Evolutionary conservation across 306 rosid species (phyloP).

Genomic region (Sophora flavescens): DNA sequence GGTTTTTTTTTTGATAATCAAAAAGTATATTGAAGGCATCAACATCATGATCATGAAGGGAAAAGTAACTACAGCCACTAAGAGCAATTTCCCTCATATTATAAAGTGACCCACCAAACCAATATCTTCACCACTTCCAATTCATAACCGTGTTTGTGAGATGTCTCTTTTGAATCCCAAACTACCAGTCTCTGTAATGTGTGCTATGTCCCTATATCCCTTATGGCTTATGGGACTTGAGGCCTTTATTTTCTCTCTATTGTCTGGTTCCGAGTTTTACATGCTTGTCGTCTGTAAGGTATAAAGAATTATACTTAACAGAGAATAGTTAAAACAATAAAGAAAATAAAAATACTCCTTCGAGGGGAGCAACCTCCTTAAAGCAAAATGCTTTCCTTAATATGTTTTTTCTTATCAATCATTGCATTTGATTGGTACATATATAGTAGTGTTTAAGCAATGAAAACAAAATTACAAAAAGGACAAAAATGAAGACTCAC

Average conservation of each 20-base stretch:
- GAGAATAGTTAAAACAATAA: no score
- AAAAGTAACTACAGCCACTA: conserved; percentile 59
- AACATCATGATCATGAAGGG: conserved; percentile 59
- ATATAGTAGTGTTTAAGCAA: no score
- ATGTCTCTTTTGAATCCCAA: conserved; percentile 29
- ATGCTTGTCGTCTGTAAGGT: conserved; percentile 28
- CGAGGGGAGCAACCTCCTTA: no score
- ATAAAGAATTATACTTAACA: no score
- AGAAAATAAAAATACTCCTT: no score
- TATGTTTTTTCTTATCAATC: no score
- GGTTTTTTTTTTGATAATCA: no score
- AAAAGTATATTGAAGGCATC: no score
- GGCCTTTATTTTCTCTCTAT: neutral
- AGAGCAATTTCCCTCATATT: conserved; percentile 24
- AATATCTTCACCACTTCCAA: conserved; percentile 55
- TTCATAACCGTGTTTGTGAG: neutral
- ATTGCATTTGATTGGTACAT: no score
- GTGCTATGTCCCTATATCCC: neutral
- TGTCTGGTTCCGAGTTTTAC: conserved; percentile 42
- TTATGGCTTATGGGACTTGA: neutral
- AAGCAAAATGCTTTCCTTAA: no score
- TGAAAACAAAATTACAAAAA: no score
- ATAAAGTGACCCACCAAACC: conserved; percentile 52
- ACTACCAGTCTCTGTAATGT: neutral
- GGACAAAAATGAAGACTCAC: no score